phyloP scores from a whole-genome alignment of 345 rosid genomes.

The Salix dunnii region DNA sequence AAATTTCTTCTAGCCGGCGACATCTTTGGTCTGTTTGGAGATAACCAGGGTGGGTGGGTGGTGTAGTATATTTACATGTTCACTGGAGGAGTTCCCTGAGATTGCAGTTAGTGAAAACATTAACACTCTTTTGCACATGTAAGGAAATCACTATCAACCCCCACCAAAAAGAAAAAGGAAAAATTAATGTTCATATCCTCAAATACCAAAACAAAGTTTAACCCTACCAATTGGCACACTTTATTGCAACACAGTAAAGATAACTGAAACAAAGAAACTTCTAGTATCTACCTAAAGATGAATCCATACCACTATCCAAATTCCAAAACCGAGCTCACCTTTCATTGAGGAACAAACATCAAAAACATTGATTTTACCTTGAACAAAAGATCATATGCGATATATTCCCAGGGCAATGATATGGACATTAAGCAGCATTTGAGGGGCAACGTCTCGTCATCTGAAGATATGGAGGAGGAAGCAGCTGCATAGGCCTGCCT shows the following conservation, averaged over 20 bases:
- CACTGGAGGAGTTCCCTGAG: conserved; percentile 67
- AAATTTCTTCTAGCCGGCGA: conserved; percentile 10
- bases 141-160: not conserved
- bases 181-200: not conserved
- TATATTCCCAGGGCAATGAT: conserved; percentile 90
- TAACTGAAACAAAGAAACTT: not conserved
- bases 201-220: not conserved
- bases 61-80: conserved; percentile 36
- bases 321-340: not conserved
- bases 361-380: conserved; percentile 51
- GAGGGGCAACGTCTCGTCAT: conserved; percentile 86
- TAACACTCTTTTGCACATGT: conserved; percentile 7
- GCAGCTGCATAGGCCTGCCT: conserved; percentile 94
- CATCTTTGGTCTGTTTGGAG: not conserved
- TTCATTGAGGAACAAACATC: not conserved
- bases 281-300: not conserved
- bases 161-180: not conserved
- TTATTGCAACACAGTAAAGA: not conserved
- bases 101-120: conserved; percentile 10
- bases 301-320: not conserved
- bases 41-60: not conserved
- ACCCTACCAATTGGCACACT: not conserved
- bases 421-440: conserved; percentile 96
- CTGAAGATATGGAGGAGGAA: conserved; percentile 51
- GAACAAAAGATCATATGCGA: conserved; percentile 87